phyloP scores from a whole-genome alignment of 257 asterid species.

The Ocimum tenuiflorum region DNA sequence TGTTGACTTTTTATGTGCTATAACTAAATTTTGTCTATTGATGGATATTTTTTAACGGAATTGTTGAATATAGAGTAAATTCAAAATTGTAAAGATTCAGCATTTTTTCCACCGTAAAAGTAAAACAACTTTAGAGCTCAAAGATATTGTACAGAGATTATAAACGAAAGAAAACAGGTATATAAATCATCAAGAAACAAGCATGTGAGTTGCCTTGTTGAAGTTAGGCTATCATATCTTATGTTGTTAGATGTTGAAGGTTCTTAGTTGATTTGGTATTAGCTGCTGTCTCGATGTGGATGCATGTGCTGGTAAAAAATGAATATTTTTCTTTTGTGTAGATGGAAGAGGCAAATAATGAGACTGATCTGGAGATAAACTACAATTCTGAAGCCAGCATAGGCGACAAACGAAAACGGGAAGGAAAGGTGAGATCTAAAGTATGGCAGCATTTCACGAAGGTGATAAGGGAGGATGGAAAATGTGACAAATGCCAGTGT shows the following conservation, averaged over 20 bases:
- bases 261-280: neutral
- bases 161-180: no score
- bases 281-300: neutral
- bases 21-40: neutral
- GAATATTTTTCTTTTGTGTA: constrained; percentile 11
- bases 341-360: constrained; percentile 50
- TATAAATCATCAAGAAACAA: neutral
- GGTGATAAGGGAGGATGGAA: constrained; percentile 70
- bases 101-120: no score
- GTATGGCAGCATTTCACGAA: constrained; percentile 93
- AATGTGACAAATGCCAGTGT: constrained; percentile 65
- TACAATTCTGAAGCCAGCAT: constrained; percentile 51
- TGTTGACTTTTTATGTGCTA: neutral
- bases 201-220: neutral
- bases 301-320: neutral
- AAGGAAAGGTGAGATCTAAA: constrained; percentile 61
- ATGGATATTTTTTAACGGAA: neutral
- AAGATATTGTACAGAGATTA: no score
- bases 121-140: no score
- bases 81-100: no score
- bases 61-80: no score
- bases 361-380: constrained; percentile 37
- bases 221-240: neutral
- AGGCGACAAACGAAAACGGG: constrained; percentile 66
- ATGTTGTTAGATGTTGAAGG: neutral